phyloP scores from a whole-genome alignment of 169 alveolate species.

The Blepharisma undulans region DNA sequence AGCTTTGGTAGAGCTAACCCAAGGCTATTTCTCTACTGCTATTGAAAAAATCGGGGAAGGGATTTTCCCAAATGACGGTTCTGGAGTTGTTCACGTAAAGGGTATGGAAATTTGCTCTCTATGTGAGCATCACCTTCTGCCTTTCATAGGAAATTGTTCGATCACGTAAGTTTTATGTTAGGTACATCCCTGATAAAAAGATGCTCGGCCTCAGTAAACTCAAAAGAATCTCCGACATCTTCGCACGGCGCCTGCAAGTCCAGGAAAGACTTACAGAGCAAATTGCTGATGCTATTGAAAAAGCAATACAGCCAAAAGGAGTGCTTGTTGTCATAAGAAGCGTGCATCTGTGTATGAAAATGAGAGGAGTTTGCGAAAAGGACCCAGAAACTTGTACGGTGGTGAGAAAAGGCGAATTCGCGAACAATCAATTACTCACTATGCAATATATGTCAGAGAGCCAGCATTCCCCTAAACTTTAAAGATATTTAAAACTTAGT shows the following conservation, averaged over 20 bases:
- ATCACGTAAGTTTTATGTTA: not conserved
- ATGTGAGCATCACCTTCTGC: conserved; percentile 43
- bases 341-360: conserved; percentile 33
- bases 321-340: conserved; percentile 33
- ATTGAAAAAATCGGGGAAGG: conserved; percentile 13
- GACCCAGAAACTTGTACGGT: conserved; percentile 11
- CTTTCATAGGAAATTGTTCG: conserved; percentile 33
- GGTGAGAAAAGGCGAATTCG: conserved; percentile 21
- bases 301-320: conserved; percentile 14
- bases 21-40: not conserved
- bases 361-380: conserved; percentile 30
- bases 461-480: not conserved
- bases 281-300: conserved; percentile 33
- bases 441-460: not conserved
- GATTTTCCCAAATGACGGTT: conserved; percentile 6
- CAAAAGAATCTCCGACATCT: conserved; percentile 13
- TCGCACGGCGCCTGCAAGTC: conserved; percentile 27
- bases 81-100: conserved; percentile 18
- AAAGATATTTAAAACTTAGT: not conserved
- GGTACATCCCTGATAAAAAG: conserved; percentile 37
- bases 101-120: conserved; percentile 24
- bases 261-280: conserved; percentile 40
- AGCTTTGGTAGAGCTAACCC: not conserved
- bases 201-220: conserved; percentile 35
- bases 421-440: not conserved